phyloP scores from a whole-genome alignment of 2,329 filamentous ascomycete genomes.

The Diaporthe citriasiana region DNA sequence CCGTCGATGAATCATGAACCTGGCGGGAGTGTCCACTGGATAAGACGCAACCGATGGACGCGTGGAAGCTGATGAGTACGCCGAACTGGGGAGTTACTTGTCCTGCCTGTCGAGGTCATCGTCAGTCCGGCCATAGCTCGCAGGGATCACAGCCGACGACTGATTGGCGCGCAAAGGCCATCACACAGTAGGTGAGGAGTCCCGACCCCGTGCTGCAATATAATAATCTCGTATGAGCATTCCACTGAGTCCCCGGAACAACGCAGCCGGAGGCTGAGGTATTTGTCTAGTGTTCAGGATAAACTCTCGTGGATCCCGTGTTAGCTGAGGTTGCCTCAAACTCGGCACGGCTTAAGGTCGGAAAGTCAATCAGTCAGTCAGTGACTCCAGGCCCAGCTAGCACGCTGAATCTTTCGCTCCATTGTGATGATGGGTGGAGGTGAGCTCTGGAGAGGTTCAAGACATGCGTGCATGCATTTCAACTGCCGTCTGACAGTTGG shows the following conservation, averaged over 20 bases:
- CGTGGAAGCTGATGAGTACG: not conserved
- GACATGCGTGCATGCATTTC: not conserved
- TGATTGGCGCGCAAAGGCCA: not conserved
- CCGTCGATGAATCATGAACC: not conserved
- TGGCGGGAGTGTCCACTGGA: not conserved
- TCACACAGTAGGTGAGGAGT: too few species aligned
- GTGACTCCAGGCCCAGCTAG: not conserved
- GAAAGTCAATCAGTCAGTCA: not conserved
- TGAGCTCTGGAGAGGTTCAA: not conserved
- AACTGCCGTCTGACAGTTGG: slow-evolving; percentile 3
- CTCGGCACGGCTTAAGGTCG: not conserved
- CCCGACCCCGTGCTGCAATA: slow-evolving; percentile 26
- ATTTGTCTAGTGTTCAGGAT: not conserved
- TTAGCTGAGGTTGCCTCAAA: not conserved
- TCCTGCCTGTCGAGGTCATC: not conserved
- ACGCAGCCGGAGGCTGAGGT: not conserved
- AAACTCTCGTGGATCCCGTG: slow-evolving; percentile 21
- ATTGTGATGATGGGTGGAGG: not conserved
- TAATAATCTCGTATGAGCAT: slow-evolving; percentile 1
- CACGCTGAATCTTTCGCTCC: slow-evolving; percentile 5
- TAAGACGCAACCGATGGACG: not conserved
- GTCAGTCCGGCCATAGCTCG: not conserved
- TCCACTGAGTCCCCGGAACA: not conserved
- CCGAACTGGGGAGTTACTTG: not conserved
- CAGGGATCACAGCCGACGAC: not conserved